Evolutionary conservation across 805 yeast species (phyloP), one percentile per base, ranked within the genome.

Genomic region (Candida palmyrensis): DNA sequence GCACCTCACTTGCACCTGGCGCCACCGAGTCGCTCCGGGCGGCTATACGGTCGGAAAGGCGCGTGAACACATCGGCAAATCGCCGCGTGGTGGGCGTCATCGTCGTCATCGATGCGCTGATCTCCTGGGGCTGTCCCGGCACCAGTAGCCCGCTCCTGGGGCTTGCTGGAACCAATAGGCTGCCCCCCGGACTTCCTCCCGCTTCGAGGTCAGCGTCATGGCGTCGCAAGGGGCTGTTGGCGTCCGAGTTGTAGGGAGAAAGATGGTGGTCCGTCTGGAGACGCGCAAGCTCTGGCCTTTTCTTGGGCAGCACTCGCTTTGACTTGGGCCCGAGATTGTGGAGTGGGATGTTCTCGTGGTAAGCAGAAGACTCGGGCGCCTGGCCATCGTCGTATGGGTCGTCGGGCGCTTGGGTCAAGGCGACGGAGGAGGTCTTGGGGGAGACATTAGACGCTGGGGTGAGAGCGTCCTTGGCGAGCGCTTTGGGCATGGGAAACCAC

Each of bases 41-140:
- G 1, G 63, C 66, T 26, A 61, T 56, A 40, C 67, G 55, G 25
- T 59, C 60, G 0, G 64, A 56, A 4, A 61, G 43, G 38, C 57
- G 42, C 3, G 57, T 38, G 11, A 61, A 36, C 4, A 48, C 46
- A 30, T 53, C 45, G 6, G 60, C 27, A 21, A 55, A 39, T 35
- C 48, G 51, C 4, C 41, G 40, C 1, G 57, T 42, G 10, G 27
- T 30, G 3, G 37, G 40, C 6, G 20, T 31, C 8, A 17, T 38
- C n/a, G n/a, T n/a, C n/a, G n/a, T n/a, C n/a, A n/a, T n/a, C n/a
- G n/a, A n/a, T n/a, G n/a, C n/a, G n/a, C n/a, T n/a, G n/a, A n/a
- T n/a, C 12, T 15, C 25, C 10, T 37, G 29, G 2, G 23, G 26
- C 27, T n/a, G 8, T 19, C 27, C 13, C 5, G 31, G 23, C 10